phyloP scores from a whole-genome alignment of 192 early-diverging fungal genomes.

The Backusella psychrophila region DNA sequence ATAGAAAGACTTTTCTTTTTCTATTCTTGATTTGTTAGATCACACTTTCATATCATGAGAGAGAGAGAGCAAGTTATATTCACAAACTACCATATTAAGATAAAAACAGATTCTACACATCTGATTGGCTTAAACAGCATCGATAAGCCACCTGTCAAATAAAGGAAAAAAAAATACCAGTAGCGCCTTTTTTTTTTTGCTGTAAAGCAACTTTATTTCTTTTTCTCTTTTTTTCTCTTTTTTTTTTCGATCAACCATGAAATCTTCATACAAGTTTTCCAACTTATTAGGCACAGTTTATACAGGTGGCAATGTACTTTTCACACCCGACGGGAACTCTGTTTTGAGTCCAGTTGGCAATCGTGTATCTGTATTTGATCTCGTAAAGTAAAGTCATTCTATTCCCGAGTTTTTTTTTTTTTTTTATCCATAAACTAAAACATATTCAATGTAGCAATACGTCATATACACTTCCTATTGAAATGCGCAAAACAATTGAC shows the following conservation, averaged over 20 bases:
- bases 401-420: background rate
- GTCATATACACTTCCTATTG: slow-evolving; percentile 89
- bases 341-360: slow-evolving; percentile 96
- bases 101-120: background rate
- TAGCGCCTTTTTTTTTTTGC: too few relatives aligned
- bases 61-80: too few relatives aligned
- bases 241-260: slow-evolving; percentile 15
- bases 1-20: too few relatives aligned
- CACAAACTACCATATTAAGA: too few relatives aligned
- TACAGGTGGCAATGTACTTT: slow-evolving; percentile 92
- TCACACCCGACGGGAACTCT: slow-evolving; percentile 92
- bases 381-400: slow-evolving; percentile 72
- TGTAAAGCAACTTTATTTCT: background rate
- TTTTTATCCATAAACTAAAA: background rate
- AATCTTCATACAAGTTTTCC: slow-evolving; percentile 65
- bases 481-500: slow-evolving; percentile 89
- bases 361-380: slow-evolving; percentile 92
- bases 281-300: slow-evolving; percentile 99
- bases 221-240: background rate
- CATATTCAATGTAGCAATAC: slow-evolving; percentile 63
- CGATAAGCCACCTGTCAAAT: slow-evolving; percentile 13
- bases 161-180: background rate
- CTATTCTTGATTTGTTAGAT: too few relatives aligned
- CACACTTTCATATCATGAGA: too few relatives aligned
- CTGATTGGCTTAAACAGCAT: background rate